Conservation (phyloP, 371 early-diverging fungal species). For the Vairimorpha ceranae region DNA sequence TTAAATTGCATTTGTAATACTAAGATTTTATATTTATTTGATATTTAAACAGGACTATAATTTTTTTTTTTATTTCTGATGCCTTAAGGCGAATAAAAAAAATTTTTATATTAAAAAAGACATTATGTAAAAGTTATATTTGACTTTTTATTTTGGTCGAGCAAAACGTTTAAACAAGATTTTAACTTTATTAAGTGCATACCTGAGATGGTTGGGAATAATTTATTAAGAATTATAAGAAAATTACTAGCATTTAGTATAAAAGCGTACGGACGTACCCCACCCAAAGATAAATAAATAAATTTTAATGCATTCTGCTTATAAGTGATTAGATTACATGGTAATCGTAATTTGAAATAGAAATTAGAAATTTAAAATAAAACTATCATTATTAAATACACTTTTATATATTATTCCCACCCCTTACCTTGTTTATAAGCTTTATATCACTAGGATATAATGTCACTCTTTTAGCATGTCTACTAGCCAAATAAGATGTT, state of each 20-base stretch:
- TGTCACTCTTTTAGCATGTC: constrained; percentile 1
- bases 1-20: constrained; percentile 38
- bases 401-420: background rate
- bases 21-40: constrained; percentile 8
- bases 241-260: constrained; percentile 36
- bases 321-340: background rate
- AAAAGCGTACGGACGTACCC: constrained; percentile 22
- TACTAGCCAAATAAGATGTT: background rate
- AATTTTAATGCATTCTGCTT: background rate
- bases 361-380: no score
- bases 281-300: background rate
- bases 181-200: constrained; percentile 31
- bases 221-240: constrained; percentile 33
- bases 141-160: constrained; percentile 35
- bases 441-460: background rate
- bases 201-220: constrained; percentile 30
- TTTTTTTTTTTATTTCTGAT: constrained; percentile 31
- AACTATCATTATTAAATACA: background rate
- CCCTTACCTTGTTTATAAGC: background rate
- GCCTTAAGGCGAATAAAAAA: constrained; percentile 30
- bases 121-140: constrained; percentile 9
- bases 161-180: constrained; percentile 20
- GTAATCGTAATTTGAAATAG: no score
- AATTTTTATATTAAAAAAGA: constrained; percentile 40
- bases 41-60: constrained; percentile 36